A percentile compares a stretch with the other conserved stretches of the same genome.
Conservation (phyloP, 176 grass and related monocot species). For the Juncus effusus region DNA sequence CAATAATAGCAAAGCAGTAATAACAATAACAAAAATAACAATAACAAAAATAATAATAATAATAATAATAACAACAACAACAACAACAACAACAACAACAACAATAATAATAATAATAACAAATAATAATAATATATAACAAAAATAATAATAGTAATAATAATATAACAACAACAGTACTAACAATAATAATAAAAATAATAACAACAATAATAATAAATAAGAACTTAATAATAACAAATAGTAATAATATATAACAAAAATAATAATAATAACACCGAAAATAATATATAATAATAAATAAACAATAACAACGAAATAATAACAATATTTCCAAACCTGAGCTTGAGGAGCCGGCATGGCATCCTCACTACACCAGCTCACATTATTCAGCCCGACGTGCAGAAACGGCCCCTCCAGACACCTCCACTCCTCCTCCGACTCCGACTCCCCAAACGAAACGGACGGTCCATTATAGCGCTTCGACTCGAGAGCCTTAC, state of each 20-base stretch:
- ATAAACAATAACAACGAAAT: neutral
- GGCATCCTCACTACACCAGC: conserved; percentile 59
- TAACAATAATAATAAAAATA: no score
- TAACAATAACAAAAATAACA: neutral
- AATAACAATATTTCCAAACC: conserved; percentile 24
- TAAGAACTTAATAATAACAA: no score
- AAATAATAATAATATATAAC: no score
- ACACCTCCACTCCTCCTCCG: conserved; percentile 61
- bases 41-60: neutral
- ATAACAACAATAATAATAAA: neutral
- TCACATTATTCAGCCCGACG: conserved; percentile 76
- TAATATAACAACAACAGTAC: no score
- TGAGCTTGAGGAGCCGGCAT: conserved; percentile 84
- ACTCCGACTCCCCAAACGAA: conserved; percentile 30
- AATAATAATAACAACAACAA: conserved; percentile 3
- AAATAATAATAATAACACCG: neutral
- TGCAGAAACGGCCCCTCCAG: conserved; percentile 80
- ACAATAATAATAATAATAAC: no score
- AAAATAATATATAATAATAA: neutral
- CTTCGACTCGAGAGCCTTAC: conserved; percentile 17
- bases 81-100: neutral
- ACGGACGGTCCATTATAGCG: conserved; percentile 48
- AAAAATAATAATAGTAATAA: no score
- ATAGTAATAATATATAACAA: no score
- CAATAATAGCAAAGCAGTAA: neutral